A percentile compares a stretch with the other conserved stretches of the same genome.
phyloP scores from a whole-genome alignment of 2,329 filamentous ascomycete species.

The Diaporthe caulivora region DNA sequence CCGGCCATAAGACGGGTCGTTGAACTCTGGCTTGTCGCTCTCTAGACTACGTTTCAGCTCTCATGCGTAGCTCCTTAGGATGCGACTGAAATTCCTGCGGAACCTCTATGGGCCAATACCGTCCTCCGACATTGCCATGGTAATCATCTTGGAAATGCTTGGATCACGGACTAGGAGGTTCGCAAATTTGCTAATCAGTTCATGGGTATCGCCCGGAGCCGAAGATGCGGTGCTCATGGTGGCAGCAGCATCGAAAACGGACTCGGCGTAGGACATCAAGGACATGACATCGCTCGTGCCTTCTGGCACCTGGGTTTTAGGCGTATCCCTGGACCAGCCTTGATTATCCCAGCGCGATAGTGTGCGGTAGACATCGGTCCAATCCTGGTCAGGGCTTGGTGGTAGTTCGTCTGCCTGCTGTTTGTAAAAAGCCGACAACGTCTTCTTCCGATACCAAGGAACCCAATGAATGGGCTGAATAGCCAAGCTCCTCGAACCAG shows the following conservation, averaged over 20 bases:
- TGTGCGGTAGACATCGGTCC: background rate
- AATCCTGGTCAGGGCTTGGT: background rate
- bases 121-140: background rate
- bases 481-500: background rate
- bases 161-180: background rate
- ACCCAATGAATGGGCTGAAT: background rate
- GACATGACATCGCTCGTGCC: background rate
- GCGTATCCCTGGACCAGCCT: background rate
- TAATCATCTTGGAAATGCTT: background rate
- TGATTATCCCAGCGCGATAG: background rate
- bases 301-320: background rate
- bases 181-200: slow-evolving; percentile 2
- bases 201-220: background rate
- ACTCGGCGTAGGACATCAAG: background rate
- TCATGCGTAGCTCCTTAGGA: slow-evolving; percentile 1
- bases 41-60: background rate
- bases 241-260: background rate
- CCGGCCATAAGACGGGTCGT: background rate
- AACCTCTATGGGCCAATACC: background rate
- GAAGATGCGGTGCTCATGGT: background rate
- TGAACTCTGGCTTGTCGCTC: background rate
- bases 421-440: background rate
- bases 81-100: background rate
- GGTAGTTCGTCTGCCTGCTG: background rate
- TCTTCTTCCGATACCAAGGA: background rate